These are phyloP conservation scores for Candida pseudoviswanathii DNA, from an alignment of 1,139 yeast species.

Conservation along the genomic window DNA sequence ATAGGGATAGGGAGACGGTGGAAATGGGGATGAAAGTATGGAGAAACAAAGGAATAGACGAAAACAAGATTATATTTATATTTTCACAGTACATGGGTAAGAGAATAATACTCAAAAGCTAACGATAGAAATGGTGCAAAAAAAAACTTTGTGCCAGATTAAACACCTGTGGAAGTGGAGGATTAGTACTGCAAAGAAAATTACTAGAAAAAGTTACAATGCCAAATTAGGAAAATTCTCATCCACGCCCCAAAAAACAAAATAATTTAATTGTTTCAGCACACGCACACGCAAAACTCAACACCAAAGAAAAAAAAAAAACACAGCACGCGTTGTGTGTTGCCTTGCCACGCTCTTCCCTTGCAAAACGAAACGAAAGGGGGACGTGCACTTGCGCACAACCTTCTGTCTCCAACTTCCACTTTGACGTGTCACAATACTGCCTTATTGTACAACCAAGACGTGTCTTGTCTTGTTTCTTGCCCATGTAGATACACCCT, in stretches of 20 bases:
- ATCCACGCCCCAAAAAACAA: not conserved
- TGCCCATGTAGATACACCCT: too few species aligned
- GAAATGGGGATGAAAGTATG: not conserved
- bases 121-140: conserved; percentile 1
- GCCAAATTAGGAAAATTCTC: conserved; percentile 13
- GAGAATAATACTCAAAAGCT: too few species aligned
- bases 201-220: conserved; percentile 14
- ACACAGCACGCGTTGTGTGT: too few species aligned
- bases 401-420: too few species aligned
- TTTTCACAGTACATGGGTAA: too few species aligned
- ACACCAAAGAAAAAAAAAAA: not conserved
- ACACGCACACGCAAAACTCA: not conserved
- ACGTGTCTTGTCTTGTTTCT: too few species aligned
- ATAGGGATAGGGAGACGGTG: not conserved
- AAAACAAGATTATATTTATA: conserved; percentile 1
- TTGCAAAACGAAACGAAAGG: not conserved
- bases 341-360: too few species aligned
- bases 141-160: too few species aligned
- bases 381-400: not conserved
- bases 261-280: not conserved
- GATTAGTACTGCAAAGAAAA: not conserved
- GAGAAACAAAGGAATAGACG: not conserved
- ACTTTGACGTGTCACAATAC: not conserved
- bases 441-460: too few species aligned
- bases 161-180: too few species aligned